A percentile compares a stretch with the other conserved stretches of the same genome.
Evolutionary conservation across 768 basidiomycete species (phyloP).

Genomic region (Termitomyces sp.): DNA sequence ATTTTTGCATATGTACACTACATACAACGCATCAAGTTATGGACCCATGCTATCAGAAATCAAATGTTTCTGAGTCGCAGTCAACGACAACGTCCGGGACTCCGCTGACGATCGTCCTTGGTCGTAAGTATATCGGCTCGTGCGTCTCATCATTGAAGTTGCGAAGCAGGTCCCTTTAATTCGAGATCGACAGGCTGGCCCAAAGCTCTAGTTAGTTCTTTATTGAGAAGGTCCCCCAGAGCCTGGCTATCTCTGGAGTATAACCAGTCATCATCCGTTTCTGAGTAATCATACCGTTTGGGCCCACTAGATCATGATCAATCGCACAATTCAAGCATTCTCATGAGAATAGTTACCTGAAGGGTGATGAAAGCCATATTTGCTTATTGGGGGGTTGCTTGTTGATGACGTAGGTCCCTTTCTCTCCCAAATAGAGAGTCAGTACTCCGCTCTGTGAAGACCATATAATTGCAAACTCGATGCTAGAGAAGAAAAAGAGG

Average conservation of each 20-base stretch:
- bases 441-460: conserved; percentile 78
- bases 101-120: not conserved
- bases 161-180: conserved; percentile 21
- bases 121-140: not conserved
- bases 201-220: conserved; percentile 52
- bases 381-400: conserved; percentile 98
- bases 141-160: conserved; percentile 3
- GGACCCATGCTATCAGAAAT: not conserved
- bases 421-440: conserved; percentile 69
- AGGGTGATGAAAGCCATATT: conserved; percentile 91
- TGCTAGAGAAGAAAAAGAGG: not conserved
- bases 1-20: conserved; percentile 16
- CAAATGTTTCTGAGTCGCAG: not conserved
- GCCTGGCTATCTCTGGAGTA: conserved; percentile 67
- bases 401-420: conserved; percentile 93
- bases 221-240: conserved; percentile 60
- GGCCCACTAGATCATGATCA: conserved; percentile 60
- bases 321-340: not conserved
- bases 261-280: conserved; percentile 60
- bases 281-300: conserved; percentile 83
- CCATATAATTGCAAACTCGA: not conserved
- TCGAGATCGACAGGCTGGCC: conserved; percentile 28
- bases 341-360: conserved; percentile 51
- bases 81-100: not conserved
- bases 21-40: conserved; percentile 1